These are phyloP conservation scores for Erodium moschatum DNA, from an alignment of 441 rosid genomes.

Conservation along the genomic window DNA sequence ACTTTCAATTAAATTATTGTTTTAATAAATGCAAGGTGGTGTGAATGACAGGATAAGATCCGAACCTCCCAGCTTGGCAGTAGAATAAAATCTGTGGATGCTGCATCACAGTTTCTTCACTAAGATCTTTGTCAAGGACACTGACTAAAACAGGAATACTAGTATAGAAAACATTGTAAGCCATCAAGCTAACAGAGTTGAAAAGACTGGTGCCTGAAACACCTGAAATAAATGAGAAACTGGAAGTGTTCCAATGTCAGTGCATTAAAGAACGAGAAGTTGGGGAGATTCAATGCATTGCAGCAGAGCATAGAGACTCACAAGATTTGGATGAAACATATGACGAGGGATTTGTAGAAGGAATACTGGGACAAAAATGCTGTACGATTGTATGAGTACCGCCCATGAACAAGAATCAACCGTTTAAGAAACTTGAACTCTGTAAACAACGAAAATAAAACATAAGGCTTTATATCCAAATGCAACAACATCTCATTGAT, in stretches of 20 bases:
- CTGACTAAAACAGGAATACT: conserved; percentile 90
- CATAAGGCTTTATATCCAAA: conserved; percentile 1
- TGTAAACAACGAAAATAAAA: conserved; percentile 33
- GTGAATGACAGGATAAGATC: not conserved
- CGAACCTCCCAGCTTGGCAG: conserved; percentile 99
- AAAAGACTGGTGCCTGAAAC: conserved; percentile 98
- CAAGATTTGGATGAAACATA: conserved; percentile 99
- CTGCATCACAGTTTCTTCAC: conserved; percentile 87
- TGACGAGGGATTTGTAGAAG: conserved; percentile 81
- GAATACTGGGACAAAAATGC: conserved; percentile 96
- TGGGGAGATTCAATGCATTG: conserved; percentile 1
- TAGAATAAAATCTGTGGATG: conserved; percentile 97
- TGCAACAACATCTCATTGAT: not conserved
- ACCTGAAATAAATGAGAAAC: conserved; percentile 99
- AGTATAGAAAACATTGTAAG: conserved; percentile 93
- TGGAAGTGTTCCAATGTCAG: conserved; percentile 45
- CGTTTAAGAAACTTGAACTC: conserved; percentile 90
- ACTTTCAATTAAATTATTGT: no score
- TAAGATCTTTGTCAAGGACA: conserved; percentile 94
- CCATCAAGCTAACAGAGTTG: conserved; percentile 98
- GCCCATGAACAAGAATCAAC: conserved; percentile 90
- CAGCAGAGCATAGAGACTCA: conserved; percentile 36
- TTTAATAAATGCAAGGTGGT: not conserved
- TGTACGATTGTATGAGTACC: conserved; percentile 96
- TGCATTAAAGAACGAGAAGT: conserved; percentile 15